Conservation (phyloP, 208 protist genomes). For the Trypanosoma vivax region DNA sequence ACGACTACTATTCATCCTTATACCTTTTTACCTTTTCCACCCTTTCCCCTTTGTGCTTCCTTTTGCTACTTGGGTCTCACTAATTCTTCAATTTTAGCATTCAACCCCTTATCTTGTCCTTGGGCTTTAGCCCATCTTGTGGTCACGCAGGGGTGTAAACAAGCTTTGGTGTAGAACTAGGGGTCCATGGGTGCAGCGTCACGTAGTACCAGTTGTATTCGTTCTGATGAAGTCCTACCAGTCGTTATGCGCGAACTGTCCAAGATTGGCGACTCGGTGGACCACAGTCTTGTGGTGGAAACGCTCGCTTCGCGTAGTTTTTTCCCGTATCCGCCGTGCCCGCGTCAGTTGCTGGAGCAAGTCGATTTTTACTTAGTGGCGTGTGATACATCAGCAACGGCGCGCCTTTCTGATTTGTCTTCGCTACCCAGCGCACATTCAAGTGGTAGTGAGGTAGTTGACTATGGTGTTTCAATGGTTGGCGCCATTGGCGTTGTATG, state of each 20-base stretch:
- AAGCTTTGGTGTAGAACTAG: too few relatives aligned
- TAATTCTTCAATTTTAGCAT: not conserved
- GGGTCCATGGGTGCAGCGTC: not conserved
- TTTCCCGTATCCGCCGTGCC: conserved; percentile 55
- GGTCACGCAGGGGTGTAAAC: too few relatives aligned
- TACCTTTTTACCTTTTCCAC: conserved; percentile 5
- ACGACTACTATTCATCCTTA: not conserved
- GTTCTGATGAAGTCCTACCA: not conserved
- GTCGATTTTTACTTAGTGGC: conserved; percentile 46
- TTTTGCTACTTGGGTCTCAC: not conserved
- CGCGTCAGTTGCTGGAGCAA: conserved; percentile 33
- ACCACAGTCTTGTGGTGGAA: not conserved
- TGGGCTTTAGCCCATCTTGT: too few relatives aligned
- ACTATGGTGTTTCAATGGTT: not conserved
- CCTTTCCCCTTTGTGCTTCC: not conserved
- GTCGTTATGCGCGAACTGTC: conserved; percentile 7
- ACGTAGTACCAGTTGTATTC: not conserved
- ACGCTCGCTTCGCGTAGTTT: conserved; percentile 16
- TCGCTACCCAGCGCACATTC: not conserved
- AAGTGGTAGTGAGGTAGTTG: not conserved
- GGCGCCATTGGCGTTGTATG: conserved; percentile 66
- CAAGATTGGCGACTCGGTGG: not conserved
- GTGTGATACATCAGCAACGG: not conserved
- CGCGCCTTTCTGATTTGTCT: not conserved
- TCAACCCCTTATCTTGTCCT: too few relatives aligned